Conservation (phyloP, 1,139 yeast genomes). For the Zygosaccharomyces pseudobailii region DNA sequence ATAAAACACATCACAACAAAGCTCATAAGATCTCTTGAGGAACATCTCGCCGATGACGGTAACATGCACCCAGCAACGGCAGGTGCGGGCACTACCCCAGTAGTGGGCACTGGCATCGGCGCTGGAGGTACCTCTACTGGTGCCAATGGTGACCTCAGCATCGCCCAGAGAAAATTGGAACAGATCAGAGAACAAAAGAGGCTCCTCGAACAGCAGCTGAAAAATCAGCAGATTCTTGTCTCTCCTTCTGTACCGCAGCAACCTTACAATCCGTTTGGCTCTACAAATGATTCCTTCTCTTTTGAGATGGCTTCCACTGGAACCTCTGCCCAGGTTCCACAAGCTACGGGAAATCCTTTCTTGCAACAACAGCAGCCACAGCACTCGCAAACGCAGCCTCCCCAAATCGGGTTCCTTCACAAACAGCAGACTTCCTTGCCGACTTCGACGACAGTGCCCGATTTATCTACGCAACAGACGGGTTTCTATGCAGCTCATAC, state of each 20-base stretch:
- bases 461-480: constrained; percentile 14
- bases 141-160: constrained; percentile 11
- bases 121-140: neutral
- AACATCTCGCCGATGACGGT: constrained; percentile 50
- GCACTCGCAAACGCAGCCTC: constrained; percentile 6
- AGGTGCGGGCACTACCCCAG: constrained; percentile 4
- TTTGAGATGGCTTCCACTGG: constrained; percentile 15
- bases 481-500: constrained; percentile 22
- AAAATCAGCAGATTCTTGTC: constrained; percentile 25
- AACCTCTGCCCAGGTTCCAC: constrained; percentile 13
- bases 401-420: constrained; percentile 1
- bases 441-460: constrained; percentile 1
- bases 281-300: constrained; percentile 16
- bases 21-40: constrained; percentile 78
- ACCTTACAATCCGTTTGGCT: constrained; percentile 29
- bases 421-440: constrained; percentile 1
- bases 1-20: constrained; percentile 97
- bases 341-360: constrained; percentile 26
- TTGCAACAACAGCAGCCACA: constrained; percentile 22
- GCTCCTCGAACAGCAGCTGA: constrained; percentile 28
- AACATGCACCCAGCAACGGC: constrained; percentile 14
- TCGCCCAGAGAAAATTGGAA: constrained; percentile 26
- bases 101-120: constrained; percentile 6
- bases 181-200: constrained; percentile 30
- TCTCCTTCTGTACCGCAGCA: constrained; percentile 29